Conservation (phyloP, 371 early-diverging fungal species). For the Basidiobolus meristosporus region DNA sequence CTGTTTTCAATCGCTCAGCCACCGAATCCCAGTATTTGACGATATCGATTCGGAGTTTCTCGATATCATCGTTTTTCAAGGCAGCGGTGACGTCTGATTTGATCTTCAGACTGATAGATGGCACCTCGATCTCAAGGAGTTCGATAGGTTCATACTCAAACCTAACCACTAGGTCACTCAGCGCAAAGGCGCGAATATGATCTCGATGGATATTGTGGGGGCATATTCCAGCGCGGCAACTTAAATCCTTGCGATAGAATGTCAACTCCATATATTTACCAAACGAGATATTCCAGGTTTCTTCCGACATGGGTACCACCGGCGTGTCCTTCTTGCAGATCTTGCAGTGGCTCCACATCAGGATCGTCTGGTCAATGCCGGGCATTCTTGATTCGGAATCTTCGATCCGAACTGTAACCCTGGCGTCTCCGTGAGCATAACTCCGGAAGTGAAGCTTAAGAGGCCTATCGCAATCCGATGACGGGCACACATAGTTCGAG, state of each 20-base stretch:
- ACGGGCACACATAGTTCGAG: constrained; percentile 32
- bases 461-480: constrained; percentile 46
- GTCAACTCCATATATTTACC: constrained; percentile 85
- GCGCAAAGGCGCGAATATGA: constrained; percentile 56
- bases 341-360: constrained; percentile 73
- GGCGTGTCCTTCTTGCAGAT: constrained; percentile 52
- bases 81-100: constrained; percentile 24
- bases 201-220: constrained; percentile 59
- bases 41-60: constrained; percentile 28
- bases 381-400: constrained; percentile 15
- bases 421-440: constrained; percentile 64
- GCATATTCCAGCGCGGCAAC: constrained; percentile 56
- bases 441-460: constrained; percentile 57
- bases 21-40: constrained; percentile 52
- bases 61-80: constrained; percentile 41
- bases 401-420: constrained; percentile 57
- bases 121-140: constrained; percentile 60
- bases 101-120: constrained; percentile 45
- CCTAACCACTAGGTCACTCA: constrained; percentile 46
- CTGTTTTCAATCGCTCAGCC: constrained; percentile 27
- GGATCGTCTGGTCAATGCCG: constrained; percentile 52
- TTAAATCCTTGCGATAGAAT: constrained; percentile 54
- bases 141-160: constrained; percentile 56
- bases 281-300: constrained; percentile 82
- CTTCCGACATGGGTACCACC: constrained; percentile 55